Evolutionary conservation across 306 rosid genomes (phyloP), one percentile per base, ranked within the genome.

Genomic region (Begonia masoniana): DNA sequence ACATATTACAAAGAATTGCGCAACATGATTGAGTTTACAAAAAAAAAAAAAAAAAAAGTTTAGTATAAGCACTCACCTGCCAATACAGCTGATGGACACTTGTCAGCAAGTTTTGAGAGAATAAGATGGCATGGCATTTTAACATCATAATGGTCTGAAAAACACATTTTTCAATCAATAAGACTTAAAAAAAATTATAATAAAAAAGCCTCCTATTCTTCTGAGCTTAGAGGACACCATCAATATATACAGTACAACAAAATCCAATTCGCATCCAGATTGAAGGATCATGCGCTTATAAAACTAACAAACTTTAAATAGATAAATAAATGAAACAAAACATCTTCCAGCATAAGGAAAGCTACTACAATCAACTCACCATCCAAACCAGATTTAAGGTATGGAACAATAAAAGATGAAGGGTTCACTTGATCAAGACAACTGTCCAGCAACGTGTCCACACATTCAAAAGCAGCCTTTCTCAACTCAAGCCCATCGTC

Each of bases 371-470:
- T 50, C 16, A 64, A 72, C 95, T 81, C 77, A 92, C 99, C 99
- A 56, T 92, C 93, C 65, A 92, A 81, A 59, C 99, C 99, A 59
- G 99, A 92, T 76, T 77, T 79, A 62, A 92, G 99, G 66, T 83
- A 81, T 7, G 96, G 99, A 62, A 86, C 93, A 50, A 92, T 92
- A 61, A 92, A 92, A 21, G 96, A 92, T 19, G 99, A 92, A 54
- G 99, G 99, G 69, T 92, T 87, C 78, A 92, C 93, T 81, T 92
- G 99, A 77, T 92, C 96, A 54, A 92, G 99, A 74, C 99, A 92
- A 71, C 95, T 87, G 63, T 86, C 99, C 43, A 92, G 81, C 78
- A 92, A 75, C 41, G 96, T 87, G 69, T 92, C 99, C 61, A 92
- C 96, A 24, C 99, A 87, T 71, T 92, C 99, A 60, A 92, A 92